phyloP scores from a whole-genome alignment of 2,329 filamentous ascomycete species.

The Pseudocercospora macadamiae region DNA sequence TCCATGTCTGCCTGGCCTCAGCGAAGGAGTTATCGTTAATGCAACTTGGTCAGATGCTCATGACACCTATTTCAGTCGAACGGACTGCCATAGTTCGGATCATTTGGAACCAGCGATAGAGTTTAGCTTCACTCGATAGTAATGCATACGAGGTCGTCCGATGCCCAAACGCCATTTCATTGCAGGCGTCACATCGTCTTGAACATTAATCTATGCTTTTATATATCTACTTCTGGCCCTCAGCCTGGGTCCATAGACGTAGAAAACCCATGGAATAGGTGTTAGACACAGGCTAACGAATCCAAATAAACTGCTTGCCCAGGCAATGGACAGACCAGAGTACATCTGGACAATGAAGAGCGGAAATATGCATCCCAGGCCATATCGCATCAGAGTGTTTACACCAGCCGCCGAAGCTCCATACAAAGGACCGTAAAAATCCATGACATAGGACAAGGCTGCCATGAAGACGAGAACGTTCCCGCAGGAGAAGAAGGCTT shows the following conservation, averaged over 20 bases:
- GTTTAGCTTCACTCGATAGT: neutral
- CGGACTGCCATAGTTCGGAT: neutral
- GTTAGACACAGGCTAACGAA: slow-evolving; percentile 38
- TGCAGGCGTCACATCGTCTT: neutral
- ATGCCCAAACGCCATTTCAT: neutral
- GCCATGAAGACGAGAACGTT: slow-evolving; percentile 38
- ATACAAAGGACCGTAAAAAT: slow-evolving; percentile 44
- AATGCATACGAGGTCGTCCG: neutral
- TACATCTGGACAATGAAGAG: slow-evolving; percentile 48
- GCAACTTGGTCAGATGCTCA: neutral
- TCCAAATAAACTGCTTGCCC: slow-evolving; percentile 46
- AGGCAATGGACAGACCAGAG: slow-evolving; percentile 42
- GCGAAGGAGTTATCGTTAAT: neutral
- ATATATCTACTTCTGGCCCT: slow-evolving; percentile 17
- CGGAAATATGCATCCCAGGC: slow-evolving; percentile 40
- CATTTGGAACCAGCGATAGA: neutral
- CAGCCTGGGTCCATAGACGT: slow-evolving; percentile 17
- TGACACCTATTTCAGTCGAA: neutral
- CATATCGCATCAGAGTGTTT: slow-evolving; percentile 38
- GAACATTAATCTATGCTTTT: neutral
- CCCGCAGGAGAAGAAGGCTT: slow-evolving; percentile 25
- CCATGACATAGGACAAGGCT: slow-evolving; percentile 44
- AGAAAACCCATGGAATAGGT: slow-evolving; percentile 37
- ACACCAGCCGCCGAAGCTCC: slow-evolving; percentile 40
- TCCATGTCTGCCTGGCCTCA: neutral